A percentile compares a stretch with the other conserved stretches of the same genome.
phyloP scores from a whole-genome alignment of 2,329 filamentous ascomycete species.

The Ceratocystis papillata region DNA sequence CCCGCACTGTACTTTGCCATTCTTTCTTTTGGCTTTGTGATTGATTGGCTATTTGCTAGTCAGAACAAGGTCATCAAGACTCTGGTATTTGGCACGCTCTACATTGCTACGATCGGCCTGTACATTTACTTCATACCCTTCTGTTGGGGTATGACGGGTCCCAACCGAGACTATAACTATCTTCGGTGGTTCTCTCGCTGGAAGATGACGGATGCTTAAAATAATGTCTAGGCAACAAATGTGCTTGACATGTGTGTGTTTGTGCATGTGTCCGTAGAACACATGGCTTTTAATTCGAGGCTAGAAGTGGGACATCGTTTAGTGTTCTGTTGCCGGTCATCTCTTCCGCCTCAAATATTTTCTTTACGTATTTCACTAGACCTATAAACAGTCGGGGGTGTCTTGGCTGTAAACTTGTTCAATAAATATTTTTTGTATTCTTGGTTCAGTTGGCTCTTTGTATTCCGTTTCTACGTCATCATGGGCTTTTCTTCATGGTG shows the following conservation, averaged over 20 bases:
- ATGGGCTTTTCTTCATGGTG: neutral
- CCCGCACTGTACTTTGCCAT: slow-evolving; percentile 97
- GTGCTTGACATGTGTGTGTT: neutral
- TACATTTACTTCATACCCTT: slow-evolving; percentile 89
- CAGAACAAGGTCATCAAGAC: slow-evolving; percentile 54
- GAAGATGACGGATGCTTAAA: slow-evolving; percentile 57
- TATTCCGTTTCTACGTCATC: neutral
- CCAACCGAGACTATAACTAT: slow-evolving; percentile 74
- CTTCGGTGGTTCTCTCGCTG: slow-evolving; percentile 88
- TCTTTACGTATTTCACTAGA: slow-evolving; percentile 10
- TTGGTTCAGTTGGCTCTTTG: slow-evolving; percentile 1
- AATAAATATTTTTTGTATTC: slow-evolving; percentile 10
- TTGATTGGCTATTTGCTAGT: slow-evolving; percentile 69
- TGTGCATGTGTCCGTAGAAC: neutral
- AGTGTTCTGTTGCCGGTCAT: neutral
- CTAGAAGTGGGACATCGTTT: neutral
- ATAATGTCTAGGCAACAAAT: neutral
- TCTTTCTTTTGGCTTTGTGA: slow-evolving; percentile 72
- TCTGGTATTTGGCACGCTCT: slow-evolving; percentile 62
- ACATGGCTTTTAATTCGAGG: neutral
- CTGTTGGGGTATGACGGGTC: slow-evolving; percentile 89
- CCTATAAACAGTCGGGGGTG: slow-evolving; percentile 11
- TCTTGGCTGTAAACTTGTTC: slow-evolving; percentile 10
- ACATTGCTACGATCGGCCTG: slow-evolving; percentile 62
- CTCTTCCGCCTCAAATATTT: slow-evolving; percentile 9